Conservation (phyloP, 2,329 filamentous ascomycete species). For the Nemania abortiva region DNA sequence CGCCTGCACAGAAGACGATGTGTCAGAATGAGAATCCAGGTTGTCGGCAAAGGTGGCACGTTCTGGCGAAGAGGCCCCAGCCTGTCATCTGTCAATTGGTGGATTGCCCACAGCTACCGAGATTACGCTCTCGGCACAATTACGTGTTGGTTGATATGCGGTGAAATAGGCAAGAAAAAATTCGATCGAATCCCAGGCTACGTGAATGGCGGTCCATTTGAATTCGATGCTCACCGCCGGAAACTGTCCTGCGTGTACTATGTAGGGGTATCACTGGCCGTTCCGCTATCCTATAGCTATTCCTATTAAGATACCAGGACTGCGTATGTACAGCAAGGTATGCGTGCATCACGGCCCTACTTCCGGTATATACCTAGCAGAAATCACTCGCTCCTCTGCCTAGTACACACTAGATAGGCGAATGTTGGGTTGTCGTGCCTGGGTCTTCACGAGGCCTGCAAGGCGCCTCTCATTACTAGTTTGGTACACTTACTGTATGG, state of each 20-base stretch:
- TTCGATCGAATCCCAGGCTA: background rate
- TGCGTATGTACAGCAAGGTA: background rate
- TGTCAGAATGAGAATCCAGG: conserved; percentile 21
- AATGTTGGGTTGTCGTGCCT: background rate
- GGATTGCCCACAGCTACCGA: conserved; percentile 23
- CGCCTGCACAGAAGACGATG: conserved; percentile 22
- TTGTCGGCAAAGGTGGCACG: conserved; percentile 26
- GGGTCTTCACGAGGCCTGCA: background rate
- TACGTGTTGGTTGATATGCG: conserved; percentile 5
- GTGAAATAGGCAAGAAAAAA: conserved; percentile 5
- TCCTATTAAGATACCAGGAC: conserved; percentile 17
- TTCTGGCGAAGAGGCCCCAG: conserved; percentile 9
- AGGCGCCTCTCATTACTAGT: background rate
- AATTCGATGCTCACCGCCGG: conserved; percentile 28
- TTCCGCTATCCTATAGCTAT: conserved; percentile 16
- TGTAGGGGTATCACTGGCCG: background rate
- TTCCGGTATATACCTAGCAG: conserved; percentile 23
- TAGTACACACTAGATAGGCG: conserved; percentile 4
- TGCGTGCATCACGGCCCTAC: conserved; percentile 27
- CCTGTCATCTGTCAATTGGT: conserved; percentile 6
- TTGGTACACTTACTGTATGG: background rate
- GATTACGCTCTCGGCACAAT: conserved; percentile 20
- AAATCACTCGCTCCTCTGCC: background rate
- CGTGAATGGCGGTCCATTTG: background rate
- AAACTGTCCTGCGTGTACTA: conserved; percentile 14